Percentiles rank a stretch among this genome's conserved stretches.
These are phyloP conservation scores for Talaromyces sp. DNA, from an alignment of 2,329 filamentous ascomycete genomes.

Conservation along the genomic window DNA sequence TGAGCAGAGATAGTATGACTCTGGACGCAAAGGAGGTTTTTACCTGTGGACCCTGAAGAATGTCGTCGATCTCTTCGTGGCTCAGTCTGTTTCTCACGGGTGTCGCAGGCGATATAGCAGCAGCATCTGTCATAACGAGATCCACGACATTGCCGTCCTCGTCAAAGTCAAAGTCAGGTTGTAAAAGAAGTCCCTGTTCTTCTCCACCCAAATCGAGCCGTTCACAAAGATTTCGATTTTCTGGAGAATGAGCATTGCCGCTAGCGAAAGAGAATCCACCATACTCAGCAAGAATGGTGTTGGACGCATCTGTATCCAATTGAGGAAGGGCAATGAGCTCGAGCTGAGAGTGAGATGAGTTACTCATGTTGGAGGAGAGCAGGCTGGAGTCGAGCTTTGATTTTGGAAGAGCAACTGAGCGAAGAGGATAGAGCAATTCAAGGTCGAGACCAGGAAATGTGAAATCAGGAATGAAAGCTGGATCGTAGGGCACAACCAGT, in stretches of 20 bases:
- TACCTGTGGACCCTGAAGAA: constrained; percentile 30
- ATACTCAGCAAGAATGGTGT: constrained; percentile 39
- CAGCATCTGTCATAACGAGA: constrained; percentile 25
- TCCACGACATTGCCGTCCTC: constrained; percentile 59
- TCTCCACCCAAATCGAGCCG: constrained; percentile 31
- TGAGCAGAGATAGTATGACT: not conserved
- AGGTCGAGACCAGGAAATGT: constrained; percentile 59
- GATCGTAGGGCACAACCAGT: constrained; percentile 77
- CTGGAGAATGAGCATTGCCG: constrained; percentile 40
- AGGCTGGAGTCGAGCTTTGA: constrained; percentile 27
- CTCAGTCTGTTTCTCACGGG: constrained; percentile 40
- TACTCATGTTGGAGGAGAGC: constrained; percentile 33
- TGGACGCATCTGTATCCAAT: constrained; percentile 50
- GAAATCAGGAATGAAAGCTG: constrained; percentile 68
- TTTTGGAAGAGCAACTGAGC: not conserved
- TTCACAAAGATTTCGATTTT: constrained; percentile 28
- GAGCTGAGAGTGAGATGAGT: constrained; percentile 28
- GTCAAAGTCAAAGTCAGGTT: constrained; percentile 60
- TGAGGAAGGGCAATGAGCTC: constrained; percentile 31
- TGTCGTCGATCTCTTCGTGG: constrained; percentile 21
- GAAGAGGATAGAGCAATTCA: constrained; percentile 40
- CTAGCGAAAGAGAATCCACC: constrained; percentile 42
- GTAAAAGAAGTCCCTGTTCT: constrained; percentile 47
- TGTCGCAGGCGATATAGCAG: constrained; percentile 29
- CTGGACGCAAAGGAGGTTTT: not conserved